Conservation (phyloP, 768 basidiomycete genomes). For the Chalciporus sphaerocephalus region DNA sequence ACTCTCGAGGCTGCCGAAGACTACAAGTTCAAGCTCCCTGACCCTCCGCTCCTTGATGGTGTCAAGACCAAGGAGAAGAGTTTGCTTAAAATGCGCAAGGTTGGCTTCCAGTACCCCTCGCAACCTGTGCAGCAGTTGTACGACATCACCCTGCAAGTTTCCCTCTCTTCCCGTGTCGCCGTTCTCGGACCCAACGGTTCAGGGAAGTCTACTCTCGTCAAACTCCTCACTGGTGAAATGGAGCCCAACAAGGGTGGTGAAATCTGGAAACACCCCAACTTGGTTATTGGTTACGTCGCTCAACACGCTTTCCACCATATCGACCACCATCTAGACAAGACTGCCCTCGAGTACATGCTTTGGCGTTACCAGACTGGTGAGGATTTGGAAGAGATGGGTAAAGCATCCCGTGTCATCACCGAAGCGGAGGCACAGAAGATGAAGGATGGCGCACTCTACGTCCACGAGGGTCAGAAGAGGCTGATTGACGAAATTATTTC, state of each 20-base stretch:
- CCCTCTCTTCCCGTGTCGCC: conserved; percentile 96
- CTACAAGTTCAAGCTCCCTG: conserved; percentile 98
- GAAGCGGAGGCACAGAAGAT: conserved; percentile 92
- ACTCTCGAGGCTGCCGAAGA: conserved; percentile 92
- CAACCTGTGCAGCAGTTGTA: conserved; percentile 83
- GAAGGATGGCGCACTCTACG: conserved; percentile 85
- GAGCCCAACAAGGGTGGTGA: conserved; percentile 96
- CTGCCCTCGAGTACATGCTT: conserved; percentile 97
- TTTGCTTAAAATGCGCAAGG: conserved; percentile 94
- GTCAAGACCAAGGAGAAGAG: conserved; percentile 99
- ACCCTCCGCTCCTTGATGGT: conserved; percentile 96
- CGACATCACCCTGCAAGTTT: conserved; percentile 95
- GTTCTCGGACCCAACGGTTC: conserved; percentile 99
- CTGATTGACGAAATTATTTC: conserved; percentile 85
- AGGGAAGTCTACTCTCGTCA: conserved; percentile 96
- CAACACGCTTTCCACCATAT: conserved; percentile 99
- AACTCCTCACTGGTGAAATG: conserved; percentile 93
- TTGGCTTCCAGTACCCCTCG: conserved; percentile 93
- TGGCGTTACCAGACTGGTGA: conserved; percentile 99
- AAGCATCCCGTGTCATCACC: conserved; percentile 82
- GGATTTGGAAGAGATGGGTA: conserved; percentile 94
- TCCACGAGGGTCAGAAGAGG: conserved; percentile 94
- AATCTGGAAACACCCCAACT: conserved; percentile 98
- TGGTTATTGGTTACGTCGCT: conserved; percentile 98
- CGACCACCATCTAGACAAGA: conserved; percentile 97